A percentile compares a stretch with the other conserved stretches of the same genome.
Evolutionary conservation across 495 filamentous ascomycete genomes (phyloP).

Genomic region (Trypethelium eluteriae): DNA sequence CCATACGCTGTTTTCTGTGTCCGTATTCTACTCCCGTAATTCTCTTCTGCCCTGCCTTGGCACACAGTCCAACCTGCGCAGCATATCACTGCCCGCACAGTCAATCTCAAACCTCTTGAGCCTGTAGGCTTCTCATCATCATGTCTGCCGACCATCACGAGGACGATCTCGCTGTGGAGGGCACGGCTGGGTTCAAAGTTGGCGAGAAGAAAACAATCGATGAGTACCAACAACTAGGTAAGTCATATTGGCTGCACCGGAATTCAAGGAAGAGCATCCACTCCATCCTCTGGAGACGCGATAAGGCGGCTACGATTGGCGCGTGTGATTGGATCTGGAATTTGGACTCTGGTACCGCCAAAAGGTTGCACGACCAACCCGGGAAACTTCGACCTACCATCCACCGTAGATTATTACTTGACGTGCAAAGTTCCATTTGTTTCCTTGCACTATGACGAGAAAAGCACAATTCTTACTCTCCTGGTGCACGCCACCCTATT

Average conservation of each 20-base stretch:
- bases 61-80: too few relatives aligned
- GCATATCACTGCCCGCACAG: too few relatives aligned
- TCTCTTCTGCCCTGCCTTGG: too few relatives aligned
- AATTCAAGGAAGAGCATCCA: background rate
- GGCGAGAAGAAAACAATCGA: slow-evolving; percentile 95
- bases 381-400: background rate
- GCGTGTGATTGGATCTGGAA: background rate
- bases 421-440: background rate
- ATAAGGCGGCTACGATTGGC: background rate
- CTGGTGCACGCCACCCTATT: too few relatives aligned
- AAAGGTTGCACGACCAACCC: background rate
- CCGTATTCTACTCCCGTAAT: too few relatives aligned
- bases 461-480: too few relatives aligned
- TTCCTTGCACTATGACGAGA: too few relatives aligned
- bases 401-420: background rate
- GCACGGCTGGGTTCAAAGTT: slow-evolving; percentile 92
- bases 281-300: background rate
- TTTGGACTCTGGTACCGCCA: background rate
- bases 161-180: slow-evolving; percentile 77
- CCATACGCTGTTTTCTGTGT: too few relatives aligned
- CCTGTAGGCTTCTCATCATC: background rate
- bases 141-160: slow-evolving; percentile 67
- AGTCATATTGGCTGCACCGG: slow-evolving; percentile 27
- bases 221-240: slow-evolving; percentile 87
- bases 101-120: background rate